These are phyloP conservation scores for Arthrobotrys conoides DNA, from an alignment of 2,329 filamentous ascomycete species.

Conservation along the genomic window DNA sequence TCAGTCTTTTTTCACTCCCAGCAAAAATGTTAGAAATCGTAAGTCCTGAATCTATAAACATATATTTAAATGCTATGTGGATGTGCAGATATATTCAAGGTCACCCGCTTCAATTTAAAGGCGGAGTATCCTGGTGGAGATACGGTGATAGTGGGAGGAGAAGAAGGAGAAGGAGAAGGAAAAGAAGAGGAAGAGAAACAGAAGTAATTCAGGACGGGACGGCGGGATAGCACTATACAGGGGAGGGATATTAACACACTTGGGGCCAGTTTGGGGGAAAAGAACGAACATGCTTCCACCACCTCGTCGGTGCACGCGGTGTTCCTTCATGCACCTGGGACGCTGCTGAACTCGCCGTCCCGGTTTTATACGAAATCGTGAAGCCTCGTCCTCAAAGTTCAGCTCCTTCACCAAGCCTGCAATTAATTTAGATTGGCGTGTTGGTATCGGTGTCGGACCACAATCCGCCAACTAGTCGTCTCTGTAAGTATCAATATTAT, in stretches of 20 bases:
- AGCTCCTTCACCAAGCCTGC: not conserved
- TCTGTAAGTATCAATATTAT: not conserved
- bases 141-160: conserved; percentile 23
- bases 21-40: not conserved
- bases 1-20: not conserved
- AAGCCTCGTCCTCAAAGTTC: conserved; percentile 38
- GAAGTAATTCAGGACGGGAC: not conserved
- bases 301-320: not conserved
- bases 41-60: not conserved
- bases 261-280: not conserved
- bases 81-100: not conserved
- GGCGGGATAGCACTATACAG: not conserved
- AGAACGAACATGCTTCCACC: conserved; percentile 25
- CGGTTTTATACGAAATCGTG: conserved; percentile 50
- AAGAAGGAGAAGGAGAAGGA: not conserved
- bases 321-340: not conserved
- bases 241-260: conserved; percentile 3
- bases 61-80: not conserved
- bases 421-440: conserved; percentile 15
- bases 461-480: not conserved
- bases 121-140: conserved; percentile 13
- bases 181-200: not conserved
- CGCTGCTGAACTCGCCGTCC: conserved; percentile 6
- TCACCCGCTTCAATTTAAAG: not conserved
- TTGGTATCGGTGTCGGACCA: conserved; percentile 18